Conservation (phyloP, 1,284 basidiomycete genomes). For the Somion occarium region DNA sequence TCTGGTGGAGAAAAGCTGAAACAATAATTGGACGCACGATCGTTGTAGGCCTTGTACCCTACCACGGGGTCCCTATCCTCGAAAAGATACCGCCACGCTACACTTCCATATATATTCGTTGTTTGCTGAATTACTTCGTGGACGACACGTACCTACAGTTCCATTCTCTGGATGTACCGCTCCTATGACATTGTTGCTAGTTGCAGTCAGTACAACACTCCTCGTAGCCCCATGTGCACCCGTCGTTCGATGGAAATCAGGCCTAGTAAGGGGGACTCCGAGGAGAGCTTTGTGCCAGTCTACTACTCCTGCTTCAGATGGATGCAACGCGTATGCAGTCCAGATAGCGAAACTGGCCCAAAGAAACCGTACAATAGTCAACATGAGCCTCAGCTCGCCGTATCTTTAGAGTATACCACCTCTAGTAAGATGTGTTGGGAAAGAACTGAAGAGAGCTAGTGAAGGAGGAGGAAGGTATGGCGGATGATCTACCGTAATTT, state of each 20-base stretch:
- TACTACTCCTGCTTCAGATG: constrained; percentile 62
- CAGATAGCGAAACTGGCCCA: background rate
- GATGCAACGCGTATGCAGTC: background rate
- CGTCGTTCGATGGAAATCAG: constrained; percentile 47
- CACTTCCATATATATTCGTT: constrained; percentile 9
- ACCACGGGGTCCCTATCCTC: constrained; percentile 64
- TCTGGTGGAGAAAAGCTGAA: background rate
- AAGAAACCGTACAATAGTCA: background rate
- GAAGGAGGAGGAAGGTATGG: no score
- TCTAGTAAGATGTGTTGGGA: no score
- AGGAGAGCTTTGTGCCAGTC: constrained; percentile 83
- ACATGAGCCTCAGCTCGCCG: no score
- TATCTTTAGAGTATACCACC: no score
- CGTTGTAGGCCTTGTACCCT: constrained; percentile 59
- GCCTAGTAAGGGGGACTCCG: constrained; percentile 65
- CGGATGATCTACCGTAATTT: no score
- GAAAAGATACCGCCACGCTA: constrained; percentile 81
- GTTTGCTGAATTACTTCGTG: background rate
- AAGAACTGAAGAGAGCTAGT: no score
- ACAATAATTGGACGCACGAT: constrained; percentile 45
- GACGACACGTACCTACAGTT: constrained; percentile 54
- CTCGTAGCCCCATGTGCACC: constrained; percentile 29
- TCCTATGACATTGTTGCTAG: constrained; percentile 75
- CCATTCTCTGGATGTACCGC: constrained; percentile 73
- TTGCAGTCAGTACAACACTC: constrained; percentile 64